Conservation (phyloP, 108 stramenopile species). For the Pseudonitzschia pungens region DNA sequence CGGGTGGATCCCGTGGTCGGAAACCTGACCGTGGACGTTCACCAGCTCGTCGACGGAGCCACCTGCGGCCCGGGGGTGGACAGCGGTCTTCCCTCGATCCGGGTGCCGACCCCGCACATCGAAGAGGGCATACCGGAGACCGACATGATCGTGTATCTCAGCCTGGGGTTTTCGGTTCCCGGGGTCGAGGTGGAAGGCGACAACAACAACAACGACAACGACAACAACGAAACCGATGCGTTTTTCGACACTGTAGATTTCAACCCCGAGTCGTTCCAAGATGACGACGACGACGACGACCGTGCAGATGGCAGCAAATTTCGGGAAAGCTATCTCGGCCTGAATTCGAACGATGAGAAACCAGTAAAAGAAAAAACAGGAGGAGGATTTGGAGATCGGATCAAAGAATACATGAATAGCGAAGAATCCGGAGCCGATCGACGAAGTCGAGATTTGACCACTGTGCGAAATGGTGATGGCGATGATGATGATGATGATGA, state of each 20-base stretch:
- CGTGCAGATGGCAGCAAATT: no score
- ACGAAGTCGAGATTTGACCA: background rate
- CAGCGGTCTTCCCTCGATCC: conserved; percentile 59
- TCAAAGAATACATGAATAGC: no score
- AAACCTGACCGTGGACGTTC: conserved; percentile 66
- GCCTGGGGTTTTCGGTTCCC: conserved; percentile 53
- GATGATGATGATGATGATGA: no score
- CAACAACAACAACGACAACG: background rate
- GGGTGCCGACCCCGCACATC: conserved; percentile 61
- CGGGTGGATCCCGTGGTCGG: conserved; percentile 68
- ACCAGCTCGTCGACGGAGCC: conserved; percentile 64
- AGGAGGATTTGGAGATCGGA: no score
- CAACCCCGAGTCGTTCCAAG: no score
- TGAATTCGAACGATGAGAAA: no score
- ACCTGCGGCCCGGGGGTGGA: conserved; percentile 81
- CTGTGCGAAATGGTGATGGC: background rate
- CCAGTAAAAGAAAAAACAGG: no score
- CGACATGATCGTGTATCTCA: conserved; percentile 77
- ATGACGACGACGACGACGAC: no score
- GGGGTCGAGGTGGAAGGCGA: background rate
- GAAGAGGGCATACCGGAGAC: conserved; percentile 58
- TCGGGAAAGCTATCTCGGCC: no score
- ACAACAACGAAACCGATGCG: background rate
- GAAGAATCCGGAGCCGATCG: background rate
- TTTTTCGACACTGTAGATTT: no score